Percentiles rank a stretch among this genome's conserved stretches.
phyloP scores from a whole-genome alignment of 164 flowering plant genomes.

The grape (Vitis vinifera) region ASM3070453v1 NC_081813.1:1430001-1430500 shows the following conservation, averaged over 20 bases:
- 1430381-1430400: not conserved
- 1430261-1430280: not conserved
- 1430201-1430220: not conserved
- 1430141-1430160: not conserved
- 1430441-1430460: not conserved
- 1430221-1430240: not conserved
- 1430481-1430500: not conserved
- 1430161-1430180: not conserved
- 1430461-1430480: not conserved
- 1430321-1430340: not conserved
- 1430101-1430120: not conserved
- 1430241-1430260: not conserved
- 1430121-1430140: not conserved
- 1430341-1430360: not conserved
- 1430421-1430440: not conserved
- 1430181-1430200: conserved; percentile 1
- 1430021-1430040: not conserved
- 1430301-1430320: not conserved
- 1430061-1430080: too few species aligned
- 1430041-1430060: not conserved
- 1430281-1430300: not conserved
- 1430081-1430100: not conserved
- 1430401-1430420: not conserved
- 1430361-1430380: not conserved
- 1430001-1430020: not conserved